phyloP scores from a whole-genome alignment of 352 stramenopile species.

The Peronospora belbahrii region DNA sequence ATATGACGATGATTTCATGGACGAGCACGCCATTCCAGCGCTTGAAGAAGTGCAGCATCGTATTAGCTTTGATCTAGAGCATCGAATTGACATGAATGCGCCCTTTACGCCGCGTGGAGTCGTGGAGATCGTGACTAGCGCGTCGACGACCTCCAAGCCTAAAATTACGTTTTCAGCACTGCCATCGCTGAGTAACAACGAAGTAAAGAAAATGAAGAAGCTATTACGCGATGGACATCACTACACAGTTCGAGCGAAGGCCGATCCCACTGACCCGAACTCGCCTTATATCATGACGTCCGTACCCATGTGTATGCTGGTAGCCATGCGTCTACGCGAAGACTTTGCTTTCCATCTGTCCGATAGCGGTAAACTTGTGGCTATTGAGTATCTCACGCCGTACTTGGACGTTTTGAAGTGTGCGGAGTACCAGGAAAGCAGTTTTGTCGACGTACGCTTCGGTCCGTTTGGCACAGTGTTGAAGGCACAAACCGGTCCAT shows the following conservation, averaged over 20 bases:
- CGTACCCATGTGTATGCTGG: constrained; percentile 75
- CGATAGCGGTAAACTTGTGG: constrained; percentile 64
- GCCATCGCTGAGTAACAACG: constrained; percentile 33
- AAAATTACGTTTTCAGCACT: constrained; percentile 51
- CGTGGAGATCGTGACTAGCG: constrained; percentile 53
- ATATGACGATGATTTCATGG: constrained; percentile 60
- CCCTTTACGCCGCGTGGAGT: constrained; percentile 44
- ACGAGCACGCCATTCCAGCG: constrained; percentile 22
- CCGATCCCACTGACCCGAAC: constrained; percentile 43
- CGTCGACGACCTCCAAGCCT: constrained; percentile 47
- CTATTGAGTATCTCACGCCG: constrained; percentile 76
- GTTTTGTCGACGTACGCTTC: constrained; percentile 56
- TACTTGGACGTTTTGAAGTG: constrained; percentile 35
- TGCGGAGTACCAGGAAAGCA: constrained; percentile 43
- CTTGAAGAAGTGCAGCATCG: constrained; percentile 33
- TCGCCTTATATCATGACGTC: constrained; percentile 69
- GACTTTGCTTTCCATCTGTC: constrained; percentile 79
- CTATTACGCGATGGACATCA: constrained; percentile 41
- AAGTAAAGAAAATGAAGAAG: constrained; percentile 39
- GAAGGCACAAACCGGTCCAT: constrained; percentile 50
- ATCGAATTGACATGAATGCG: constrained; percentile 29
- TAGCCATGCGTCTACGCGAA: constrained; percentile 62
- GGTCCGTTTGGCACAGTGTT: constrained; percentile 45
- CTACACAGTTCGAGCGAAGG: constrained; percentile 66
- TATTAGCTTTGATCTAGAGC: constrained; percentile 59